Base-by-base conservation (phyloP, 768 basidiomycete genomes). In the Lepiota brunneoincarnata region DNA sequence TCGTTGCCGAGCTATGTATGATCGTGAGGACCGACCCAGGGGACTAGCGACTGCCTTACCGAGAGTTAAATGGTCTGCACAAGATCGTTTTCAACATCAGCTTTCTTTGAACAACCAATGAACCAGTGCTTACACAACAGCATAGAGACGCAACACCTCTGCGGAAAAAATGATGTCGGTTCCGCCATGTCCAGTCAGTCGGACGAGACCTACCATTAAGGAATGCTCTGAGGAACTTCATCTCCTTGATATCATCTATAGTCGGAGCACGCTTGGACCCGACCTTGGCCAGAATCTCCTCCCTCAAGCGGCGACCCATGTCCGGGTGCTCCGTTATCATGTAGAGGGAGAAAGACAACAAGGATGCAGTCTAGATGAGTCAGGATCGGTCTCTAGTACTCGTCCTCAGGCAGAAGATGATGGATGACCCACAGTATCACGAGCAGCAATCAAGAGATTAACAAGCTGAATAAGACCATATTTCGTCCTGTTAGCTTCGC, bases 21-120 rank as follows among this genome's bases (percentile, higher is more conserved):
- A 9, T 28, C 7, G 26, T 7, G 3, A 31, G 31, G 3, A 31
- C 11, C 2, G 7, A 9, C 7, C 7, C 7, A 31, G 31, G 3
- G 2, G 6, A 2, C 31, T 10, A 10, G 7, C 11, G 15, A 36
- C 12, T 21, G 21, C 17, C 40, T 9, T 55, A 55, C 53, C 53
- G 37, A 26, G 20, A 23, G 38, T 58, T 47, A 18, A 58, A 44
- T 4, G 57, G 57, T 21, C 57, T 58, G 14, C 7, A 31, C 7
- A 31, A 31, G 4, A 9, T 3, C n/a, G n/a, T n/a, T n/a, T n/a
- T 4, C 7, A 31, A 31, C 7, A 4, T 31, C 11, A 31, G 31
- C 7, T 31, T 31, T 10, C 31, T 6, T 31, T 2, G 7, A 9
- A 31, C 7, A 10, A 31, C 31, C 2, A 31, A 9, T 3, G 2